Evolutionary conservation across 352 stramenopile species (phyloP), one percentile per base, ranked within the genome.

Genomic region (Elongisporangium undulatum): DNA sequence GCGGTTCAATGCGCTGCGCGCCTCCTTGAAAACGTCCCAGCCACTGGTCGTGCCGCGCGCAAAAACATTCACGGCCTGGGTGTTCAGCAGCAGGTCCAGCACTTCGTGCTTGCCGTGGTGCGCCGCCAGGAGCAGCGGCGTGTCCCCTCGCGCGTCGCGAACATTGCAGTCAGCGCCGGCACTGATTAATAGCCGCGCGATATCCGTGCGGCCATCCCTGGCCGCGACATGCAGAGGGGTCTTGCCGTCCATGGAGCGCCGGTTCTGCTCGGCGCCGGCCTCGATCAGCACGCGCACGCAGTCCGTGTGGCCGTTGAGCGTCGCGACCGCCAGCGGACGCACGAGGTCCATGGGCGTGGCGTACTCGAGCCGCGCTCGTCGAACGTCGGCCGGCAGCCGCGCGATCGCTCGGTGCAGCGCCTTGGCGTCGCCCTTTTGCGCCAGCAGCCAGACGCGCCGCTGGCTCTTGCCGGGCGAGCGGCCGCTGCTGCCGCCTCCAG

Each of bases 101-200:
- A 45, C 34, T 45, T 45, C 34, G 34, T 45, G 34, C 34, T 45
- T 45, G 10, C 34, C 34, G 34, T 45, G 13, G 12, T 45, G 34
- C 34, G 34, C 34, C 4, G 83, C 83, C 60, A 80, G 70, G 6
- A 87, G 59, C 8, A 90, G 53, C 1, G 80, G 68, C 7, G 79
- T 92, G 49, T 92, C 77, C 0, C 79, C 77, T 12, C 84, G 68
- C 12, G 69, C 61, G 56, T 92, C 77, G 17, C 88, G 62, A 21
- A 71, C 69, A 56, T 92, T 81, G 3, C 89, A 58, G 49, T 77
- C 82, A 0, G 73, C 79, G 3, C 75, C 79, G 20, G 67, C 63
- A 1, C 66, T 55, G 0, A 89, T 51, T 16, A 92, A 56, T 23
- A 69, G 71, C 20, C 34, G 34, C 34, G 34, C 34, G 34, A 45